A percentile compares a stretch with the other conserved stretches of the same genome.
phyloP scores from a whole-genome alignment of 352 stramenopile species.

The Globisporangium heterothallicum region DNA sequence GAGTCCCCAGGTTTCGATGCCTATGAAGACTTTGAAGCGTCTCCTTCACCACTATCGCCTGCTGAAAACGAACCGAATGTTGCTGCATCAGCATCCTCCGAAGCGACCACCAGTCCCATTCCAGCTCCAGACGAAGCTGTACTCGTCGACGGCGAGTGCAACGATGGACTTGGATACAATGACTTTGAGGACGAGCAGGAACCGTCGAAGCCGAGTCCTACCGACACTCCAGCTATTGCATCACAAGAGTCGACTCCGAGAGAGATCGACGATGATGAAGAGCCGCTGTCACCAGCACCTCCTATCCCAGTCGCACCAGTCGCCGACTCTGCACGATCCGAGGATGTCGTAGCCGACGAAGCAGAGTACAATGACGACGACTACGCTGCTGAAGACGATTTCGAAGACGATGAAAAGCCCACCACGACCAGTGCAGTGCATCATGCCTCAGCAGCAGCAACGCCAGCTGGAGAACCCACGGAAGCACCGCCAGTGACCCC shows the following conservation, averaged over 20 bases:
- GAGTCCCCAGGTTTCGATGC: constrained; percentile 1
- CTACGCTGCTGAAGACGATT: constrained; percentile 35
- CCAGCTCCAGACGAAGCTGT: neutral
- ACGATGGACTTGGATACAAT: constrained; percentile 41
- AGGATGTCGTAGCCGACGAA: constrained; percentile 11
- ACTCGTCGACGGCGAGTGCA: constrained; percentile 16
- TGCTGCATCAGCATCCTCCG: too few species aligned
- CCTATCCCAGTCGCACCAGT: constrained; percentile 1
- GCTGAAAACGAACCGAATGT: neutral
- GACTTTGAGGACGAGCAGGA: constrained; percentile 29
- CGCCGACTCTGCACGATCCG: too few species aligned
- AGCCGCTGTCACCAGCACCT: constrained; percentile 6
- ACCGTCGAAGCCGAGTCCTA: neutral
- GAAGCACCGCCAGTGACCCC: neutral
- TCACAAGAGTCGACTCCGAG: constrained; percentile 12
- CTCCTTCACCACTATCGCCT: neutral
- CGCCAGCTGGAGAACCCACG: neutral
- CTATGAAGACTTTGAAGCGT: constrained; percentile 8
- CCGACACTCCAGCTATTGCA: neutral
- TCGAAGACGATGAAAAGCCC: constrained; percentile 28
- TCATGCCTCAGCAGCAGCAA: too few species aligned
- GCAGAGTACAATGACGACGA: constrained; percentile 27
- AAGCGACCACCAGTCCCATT: neutral
- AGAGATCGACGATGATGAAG: constrained; percentile 32
- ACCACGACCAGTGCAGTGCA: too few species aligned